These are phyloP conservation scores for Botryotinia globosa DNA, from an alignment of 2,329 filamentous ascomycete genomes.

Conservation along the genomic window DNA sequence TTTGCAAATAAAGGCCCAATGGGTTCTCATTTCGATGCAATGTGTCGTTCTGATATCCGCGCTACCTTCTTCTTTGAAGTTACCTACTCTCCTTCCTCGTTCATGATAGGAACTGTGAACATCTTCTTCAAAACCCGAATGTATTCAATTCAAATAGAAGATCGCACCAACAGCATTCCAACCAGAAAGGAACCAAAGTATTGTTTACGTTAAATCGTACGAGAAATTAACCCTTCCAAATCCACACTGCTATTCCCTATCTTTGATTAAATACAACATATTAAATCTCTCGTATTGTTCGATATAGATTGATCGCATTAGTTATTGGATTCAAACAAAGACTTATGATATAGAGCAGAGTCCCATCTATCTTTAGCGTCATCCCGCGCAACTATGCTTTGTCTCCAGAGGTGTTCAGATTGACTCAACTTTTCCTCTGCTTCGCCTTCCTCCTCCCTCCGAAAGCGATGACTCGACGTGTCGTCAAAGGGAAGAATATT, in stretches of 20 bases:
- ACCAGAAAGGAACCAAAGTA: neutral
- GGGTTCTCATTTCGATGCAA: no score
- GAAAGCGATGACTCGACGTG: rapidly evolving
- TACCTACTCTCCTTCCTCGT: neutral
- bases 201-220: neutral
- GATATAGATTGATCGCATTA: neutral
- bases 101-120: neutral
- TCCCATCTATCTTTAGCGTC: neutral
- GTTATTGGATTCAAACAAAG: neutral
- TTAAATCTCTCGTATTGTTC: neutral
- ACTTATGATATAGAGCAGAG: neutral
- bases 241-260: neutral
- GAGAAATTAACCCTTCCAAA: neutral
- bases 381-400: neutral
- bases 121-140: neutral
- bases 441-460: neutral
- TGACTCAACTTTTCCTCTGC: neutral
- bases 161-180: neutral
- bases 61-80: neutral
- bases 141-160: neutral
- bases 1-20: neutral
- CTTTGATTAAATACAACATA: neutral
- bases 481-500: neutral
- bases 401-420: neutral
- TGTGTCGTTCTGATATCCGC: neutral